These are phyloP conservation scores for Calonectria hawksworthii DNA, from an alignment of 2,329 filamentous ascomycete genomes.

Conservation along the genomic window DNA sequence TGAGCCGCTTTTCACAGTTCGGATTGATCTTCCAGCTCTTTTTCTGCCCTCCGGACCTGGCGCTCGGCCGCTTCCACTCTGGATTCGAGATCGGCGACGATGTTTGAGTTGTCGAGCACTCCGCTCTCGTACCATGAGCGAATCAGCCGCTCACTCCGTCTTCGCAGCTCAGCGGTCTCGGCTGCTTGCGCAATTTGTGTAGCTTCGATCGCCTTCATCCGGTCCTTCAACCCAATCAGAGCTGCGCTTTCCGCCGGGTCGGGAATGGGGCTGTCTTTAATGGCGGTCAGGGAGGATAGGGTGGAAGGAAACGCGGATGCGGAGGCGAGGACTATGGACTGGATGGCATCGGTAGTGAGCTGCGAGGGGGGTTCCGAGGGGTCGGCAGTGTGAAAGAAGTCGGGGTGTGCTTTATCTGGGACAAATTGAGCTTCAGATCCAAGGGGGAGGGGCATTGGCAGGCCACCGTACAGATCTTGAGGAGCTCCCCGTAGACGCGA, in stretches of 20 bases:
- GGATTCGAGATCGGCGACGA: constrained; percentile 80
- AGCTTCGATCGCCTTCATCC: constrained; percentile 72
- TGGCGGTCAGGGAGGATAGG: constrained; percentile 70
- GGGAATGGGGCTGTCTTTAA: constrained; percentile 69
- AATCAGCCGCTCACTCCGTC: constrained; percentile 72
- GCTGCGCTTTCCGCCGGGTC: constrained; percentile 67
- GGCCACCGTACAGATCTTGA: constrained; percentile 70
- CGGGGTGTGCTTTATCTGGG: constrained; percentile 66
- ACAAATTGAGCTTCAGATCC: not conserved
- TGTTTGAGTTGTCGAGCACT: constrained; percentile 76
- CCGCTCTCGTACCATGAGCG: constrained; percentile 82
- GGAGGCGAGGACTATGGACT: constrained; percentile 68
- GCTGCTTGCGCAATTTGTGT: constrained; percentile 73
- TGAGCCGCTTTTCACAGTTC: constrained; percentile 40
- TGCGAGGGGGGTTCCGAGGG: constrained; percentile 64
- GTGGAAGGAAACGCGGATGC: constrained; percentile 69
- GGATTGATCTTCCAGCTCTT: constrained; percentile 42
- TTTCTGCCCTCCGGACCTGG: constrained; percentile 74
- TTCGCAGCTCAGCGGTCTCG: constrained; percentile 74
- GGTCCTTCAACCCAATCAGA: constrained; percentile 70
- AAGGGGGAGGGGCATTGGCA: not conserved
- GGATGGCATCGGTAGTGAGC: constrained; percentile 65
- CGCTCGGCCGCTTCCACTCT: constrained; percentile 76
- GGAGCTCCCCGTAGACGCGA: constrained; percentile 70
- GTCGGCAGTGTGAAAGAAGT: constrained; percentile 65